Evolutionary conservation across 371 early-diverging fungal species (phyloP), one percentile per base, ranked within the genome.

Genomic region (Chytridium lagenaria): DNA sequence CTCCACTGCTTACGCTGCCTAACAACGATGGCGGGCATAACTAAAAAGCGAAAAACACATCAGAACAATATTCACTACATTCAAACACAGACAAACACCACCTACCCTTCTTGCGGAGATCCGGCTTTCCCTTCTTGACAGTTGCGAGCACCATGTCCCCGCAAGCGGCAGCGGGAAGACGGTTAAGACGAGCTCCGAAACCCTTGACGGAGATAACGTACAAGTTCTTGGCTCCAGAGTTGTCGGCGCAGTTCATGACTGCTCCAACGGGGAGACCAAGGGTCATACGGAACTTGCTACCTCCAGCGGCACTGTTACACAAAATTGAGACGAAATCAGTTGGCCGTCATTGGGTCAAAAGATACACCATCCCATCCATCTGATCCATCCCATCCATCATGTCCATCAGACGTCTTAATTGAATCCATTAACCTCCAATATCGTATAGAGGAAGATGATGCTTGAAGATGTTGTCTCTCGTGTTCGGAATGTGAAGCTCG

Each of bases 91-190:
- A 77, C 99, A 69, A 77, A 28, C 50, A 76, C 49, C 52, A 66
- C 44, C 5, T 81, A 92, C 92, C 95, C 92, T 99, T 99, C 94
- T 99, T 99, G 87, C 99, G 91, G 85, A 99, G 90, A 84, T 99
- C 99, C 72, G 99, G 99, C 93, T 99, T 99, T 83, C 99, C 99
- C 95, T 99, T 99, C 92, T 99, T 98, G 87, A 99, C 99, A 73
- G 99, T 96, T 77, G 97, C 97, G 75, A 99, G 91, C 72, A 99
- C 91, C 94, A 99, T 97, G 91, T 99, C 99, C 85, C 99, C 99
- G 74, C 95, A 95, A 88, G 98, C 97, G 83, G 98, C 99, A 77
- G 98, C 93, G 68, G 99, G 99, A 72, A 99, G 92, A 87, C 99
- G 92, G 93, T 98, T 99, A 67, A 99, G 90, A 83, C 98, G 93